These are phyloP conservation scores for Nelumbo lutea DNA, from an alignment of 164 flowering plant genomes.

Conservation along the genomic window DNA sequence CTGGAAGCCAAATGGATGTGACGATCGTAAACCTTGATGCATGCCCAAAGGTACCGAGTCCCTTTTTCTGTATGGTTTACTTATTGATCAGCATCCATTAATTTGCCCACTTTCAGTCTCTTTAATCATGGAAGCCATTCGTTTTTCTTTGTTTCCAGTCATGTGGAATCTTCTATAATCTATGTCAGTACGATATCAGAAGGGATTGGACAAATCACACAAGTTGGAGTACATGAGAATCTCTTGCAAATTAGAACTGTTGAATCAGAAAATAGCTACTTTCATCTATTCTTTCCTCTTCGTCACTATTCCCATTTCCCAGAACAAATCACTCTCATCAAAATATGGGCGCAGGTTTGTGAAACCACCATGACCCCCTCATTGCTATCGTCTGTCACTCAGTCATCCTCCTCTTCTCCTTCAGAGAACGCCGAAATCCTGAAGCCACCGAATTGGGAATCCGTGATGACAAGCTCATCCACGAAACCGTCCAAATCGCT, in stretches of 20 bases:
- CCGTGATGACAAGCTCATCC: conserved; percentile 44
- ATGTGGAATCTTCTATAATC: neutral
- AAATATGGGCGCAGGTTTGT: neutral
- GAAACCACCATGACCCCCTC: conserved; percentile 1
- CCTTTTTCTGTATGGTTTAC: neutral
- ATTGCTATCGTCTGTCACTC: conserved; percentile 16
- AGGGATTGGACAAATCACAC: neutral
- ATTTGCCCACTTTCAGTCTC: neutral
- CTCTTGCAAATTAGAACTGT: neutral
- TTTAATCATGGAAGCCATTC: neutral
- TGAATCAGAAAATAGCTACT: conserved; percentile 21
- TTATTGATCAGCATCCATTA: neutral
- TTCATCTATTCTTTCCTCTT: conserved; percentile 22
- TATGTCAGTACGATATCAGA: neutral
- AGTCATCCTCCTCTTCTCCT: conserved; percentile 47
- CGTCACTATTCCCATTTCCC: conserved; percentile 31
- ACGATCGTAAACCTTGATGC: neutral
- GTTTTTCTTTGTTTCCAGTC: neutral
- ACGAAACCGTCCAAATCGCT: conserved; percentile 41
- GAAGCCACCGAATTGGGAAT: conserved; percentile 22
- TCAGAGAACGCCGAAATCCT: conserved; percentile 56
- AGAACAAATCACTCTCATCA: conserved; percentile 19
- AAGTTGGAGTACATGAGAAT: neutral
- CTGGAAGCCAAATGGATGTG: neutral
- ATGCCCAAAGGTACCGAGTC: neutral